Base-by-base conservation (phyloP, 129 eudicot genomes). In the Deinandra increscens region DNA sequence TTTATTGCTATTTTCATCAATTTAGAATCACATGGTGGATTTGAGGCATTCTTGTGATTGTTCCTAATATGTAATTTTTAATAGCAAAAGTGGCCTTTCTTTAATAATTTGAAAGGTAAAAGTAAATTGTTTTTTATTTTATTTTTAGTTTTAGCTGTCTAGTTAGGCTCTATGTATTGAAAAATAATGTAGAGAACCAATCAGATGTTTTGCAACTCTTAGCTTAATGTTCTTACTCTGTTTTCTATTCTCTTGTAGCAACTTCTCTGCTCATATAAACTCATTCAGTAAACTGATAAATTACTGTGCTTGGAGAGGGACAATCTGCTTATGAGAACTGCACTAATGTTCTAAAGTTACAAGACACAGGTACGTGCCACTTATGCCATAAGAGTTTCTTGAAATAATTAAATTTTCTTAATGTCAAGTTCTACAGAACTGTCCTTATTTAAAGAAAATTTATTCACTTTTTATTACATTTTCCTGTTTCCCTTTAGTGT, bases 361-460 rank as follows among this genome's bases (percentile, higher is more conserved):
- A 60, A 59, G 61, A 19, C 43, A 39, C 50, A 75, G 74, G 79
- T 66, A 75, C 1, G 3, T 37, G 67, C 51, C 12, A 66, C 29
- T 44, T 45, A 34, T 42, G 46, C 68, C 49, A 11, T 38, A 50
- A 22, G 29, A 50, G 12, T 20, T 19, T 9, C 67, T 75, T 66
- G 60, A 58, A 75, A 26, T 13, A 19, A 66, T 31, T 37, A 58
- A 31, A 8, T 4, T 31, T 13, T 43, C 5, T 31, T 42, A 17
- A 19, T 51, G 44, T 74, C 43, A 50, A 38, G 71, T 74, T 64
- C 5, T 4, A 14, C 14, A 18, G 20, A 71, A 59, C n/a, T 29
- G n/a, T 44, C 26, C 43, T 12, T 71, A n/a, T 9, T 12, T 14
- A 11, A 34, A 34, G 23, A 56, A 20, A 34, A 13, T 45, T n/a